Evolutionary conservation across 2,329 filamentous ascomycete genomes (phyloP).

Genomic region (Dactylellina cionopaga): DNA sequence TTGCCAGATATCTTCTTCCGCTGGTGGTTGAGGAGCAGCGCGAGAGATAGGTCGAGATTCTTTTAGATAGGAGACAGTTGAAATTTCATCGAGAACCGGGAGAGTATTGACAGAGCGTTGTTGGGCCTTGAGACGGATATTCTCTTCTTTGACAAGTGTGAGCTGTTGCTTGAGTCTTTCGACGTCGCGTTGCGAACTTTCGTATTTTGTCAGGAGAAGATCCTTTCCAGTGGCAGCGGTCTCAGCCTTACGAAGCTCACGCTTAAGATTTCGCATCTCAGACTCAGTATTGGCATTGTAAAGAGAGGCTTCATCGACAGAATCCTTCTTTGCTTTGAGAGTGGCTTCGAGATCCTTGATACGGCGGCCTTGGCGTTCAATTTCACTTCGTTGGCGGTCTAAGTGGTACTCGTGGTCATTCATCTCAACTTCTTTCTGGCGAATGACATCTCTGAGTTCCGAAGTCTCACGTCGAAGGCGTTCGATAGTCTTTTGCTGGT

Average conservation of each 20-base stretch:
- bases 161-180: constrained; percentile 45
- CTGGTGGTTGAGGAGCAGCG: background rate
- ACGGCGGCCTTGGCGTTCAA: constrained; percentile 41
- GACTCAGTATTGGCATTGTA: constrained; percentile 34
- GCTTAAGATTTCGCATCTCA: constrained; percentile 40
- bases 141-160: constrained; percentile 47
- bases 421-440: constrained; percentile 50
- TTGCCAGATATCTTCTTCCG: constrained; percentile 33
- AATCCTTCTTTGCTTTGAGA: constrained; percentile 37
- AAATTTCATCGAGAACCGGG: constrained; percentile 20
- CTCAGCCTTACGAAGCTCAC: constrained; percentile 48
- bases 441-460: constrained; percentile 40
- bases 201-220: constrained; percentile 20
- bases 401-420: constrained; percentile 47
- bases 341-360: constrained; percentile 47
- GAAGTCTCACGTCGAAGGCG: constrained; percentile 45
- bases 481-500: constrained; percentile 50
- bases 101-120: constrained; percentile 16
- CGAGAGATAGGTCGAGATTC: constrained; percentile 3
- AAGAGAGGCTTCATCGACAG: constrained; percentile 20
- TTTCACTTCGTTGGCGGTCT: constrained; percentile 48
- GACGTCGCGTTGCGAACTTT: constrained; percentile 38
- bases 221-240: constrained; percentile 46
- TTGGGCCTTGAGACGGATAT: constrained; percentile 32
- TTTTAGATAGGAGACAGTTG: background rate